A percentile compares a stretch with the other conserved stretches of the same genome.
These are phyloP conservation scores for Trichoderma erinaceum DNA, from an alignment of 495 filamentous ascomycete genomes.

Conservation along the genomic window DNA sequence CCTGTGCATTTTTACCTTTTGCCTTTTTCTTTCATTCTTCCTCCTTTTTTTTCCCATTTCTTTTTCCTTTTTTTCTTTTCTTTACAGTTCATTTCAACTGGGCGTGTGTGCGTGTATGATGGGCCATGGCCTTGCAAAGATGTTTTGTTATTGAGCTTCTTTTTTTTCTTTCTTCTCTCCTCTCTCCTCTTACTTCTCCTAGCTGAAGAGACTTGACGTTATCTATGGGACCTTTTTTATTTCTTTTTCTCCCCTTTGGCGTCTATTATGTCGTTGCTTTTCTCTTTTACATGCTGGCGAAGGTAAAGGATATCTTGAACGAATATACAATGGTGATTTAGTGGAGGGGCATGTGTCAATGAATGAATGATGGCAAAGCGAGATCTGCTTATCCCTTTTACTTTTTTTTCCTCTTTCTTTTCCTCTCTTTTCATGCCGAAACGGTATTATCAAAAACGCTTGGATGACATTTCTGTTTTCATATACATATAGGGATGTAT, in stretches of 20 bases:
- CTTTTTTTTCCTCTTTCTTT: background rate
- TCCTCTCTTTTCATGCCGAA: background rate
- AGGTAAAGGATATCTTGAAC: background rate
- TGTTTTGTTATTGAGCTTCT: background rate
- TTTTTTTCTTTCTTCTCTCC: background rate
- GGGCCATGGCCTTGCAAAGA: background rate
- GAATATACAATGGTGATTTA: background rate
- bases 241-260: background rate
- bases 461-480: background rate
- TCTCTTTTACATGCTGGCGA: background rate
- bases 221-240: no score
- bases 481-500: background rate
- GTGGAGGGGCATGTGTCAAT: slow-evolving; percentile 1
- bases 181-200: no score
- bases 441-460: no score
- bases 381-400: background rate
- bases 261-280: no score
- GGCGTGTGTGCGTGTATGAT: no score
- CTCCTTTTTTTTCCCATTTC: background rate
- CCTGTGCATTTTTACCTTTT: background rate
- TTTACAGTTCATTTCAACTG: background rate
- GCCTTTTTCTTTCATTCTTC: background rate
- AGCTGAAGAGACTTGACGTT: no score
- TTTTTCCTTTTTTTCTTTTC: background rate
- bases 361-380: slow-evolving; percentile 5